phyloP scores from a whole-genome alignment of 2,329 filamentous ascomycete genomes.

The Remersonia thermophila region DNA sequence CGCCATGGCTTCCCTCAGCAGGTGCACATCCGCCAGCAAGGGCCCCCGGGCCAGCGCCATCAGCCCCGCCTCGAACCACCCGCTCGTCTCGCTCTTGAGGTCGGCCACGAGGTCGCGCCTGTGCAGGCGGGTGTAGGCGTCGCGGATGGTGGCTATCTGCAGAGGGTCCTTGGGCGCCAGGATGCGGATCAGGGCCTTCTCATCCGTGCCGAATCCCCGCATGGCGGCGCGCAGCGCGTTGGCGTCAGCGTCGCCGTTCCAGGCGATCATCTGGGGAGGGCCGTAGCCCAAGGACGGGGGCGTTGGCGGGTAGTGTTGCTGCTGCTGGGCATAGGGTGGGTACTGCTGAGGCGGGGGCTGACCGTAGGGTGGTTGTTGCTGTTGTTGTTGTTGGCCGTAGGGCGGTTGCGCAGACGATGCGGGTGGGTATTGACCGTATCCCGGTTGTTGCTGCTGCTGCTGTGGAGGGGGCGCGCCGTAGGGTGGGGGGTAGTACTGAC shows the following conservation, averaged over 20 bases:
- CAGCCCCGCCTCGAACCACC: constrained; percentile 63
- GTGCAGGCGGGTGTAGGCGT: constrained; percentile 52
- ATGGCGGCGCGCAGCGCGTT: constrained; percentile 67
- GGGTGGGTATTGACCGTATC: constrained; percentile 3
- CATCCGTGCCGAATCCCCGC: constrained; percentile 85
- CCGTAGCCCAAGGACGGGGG: constrained; percentile 64
- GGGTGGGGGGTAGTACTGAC: background rate
- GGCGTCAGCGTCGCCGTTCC: constrained; percentile 57
- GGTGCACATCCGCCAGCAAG: constrained; percentile 60
- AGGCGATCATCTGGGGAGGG: constrained; percentile 54
- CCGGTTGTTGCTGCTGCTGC: constrained; percentile 9
- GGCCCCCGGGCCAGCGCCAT: constrained; percentile 69
- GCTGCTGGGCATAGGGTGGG: constrained; percentile 21
- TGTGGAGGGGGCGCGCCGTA: constrained; percentile 11
- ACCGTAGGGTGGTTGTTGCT: constrained; percentile 18
- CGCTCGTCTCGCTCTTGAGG: constrained; percentile 63
- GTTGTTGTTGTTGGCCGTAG: constrained; percentile 18
- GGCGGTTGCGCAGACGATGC: constrained; percentile 12
- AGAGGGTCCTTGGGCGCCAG: constrained; percentile 65
- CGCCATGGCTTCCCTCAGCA: constrained; percentile 58
- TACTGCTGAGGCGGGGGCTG: constrained; percentile 22
- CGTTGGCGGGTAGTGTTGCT: constrained; percentile 35
- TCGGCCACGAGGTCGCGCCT: constrained; percentile 61
- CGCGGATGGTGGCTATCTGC: constrained; percentile 57
- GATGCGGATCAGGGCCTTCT: constrained; percentile 59